A percentile compares a stretch with the other conserved stretches of the same genome.
Conservation (phyloP, 179 eudicot genomes). For the Actinidia chinensis region DNA sequence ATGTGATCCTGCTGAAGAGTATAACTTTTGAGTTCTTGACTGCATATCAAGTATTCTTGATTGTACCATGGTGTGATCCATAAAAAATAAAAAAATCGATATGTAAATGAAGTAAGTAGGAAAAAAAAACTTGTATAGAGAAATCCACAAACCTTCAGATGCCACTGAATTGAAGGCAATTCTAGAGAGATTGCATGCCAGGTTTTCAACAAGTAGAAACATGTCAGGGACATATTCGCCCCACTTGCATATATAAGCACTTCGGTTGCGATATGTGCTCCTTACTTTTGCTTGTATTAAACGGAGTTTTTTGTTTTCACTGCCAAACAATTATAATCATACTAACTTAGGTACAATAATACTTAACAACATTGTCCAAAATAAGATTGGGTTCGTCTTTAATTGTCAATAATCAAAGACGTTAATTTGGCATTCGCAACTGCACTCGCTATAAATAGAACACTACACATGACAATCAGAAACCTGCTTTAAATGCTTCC, state of each 20-base stretch:
- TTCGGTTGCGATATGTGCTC: conserved; percentile 56
- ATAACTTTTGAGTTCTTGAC: background rate
- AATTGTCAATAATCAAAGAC: background rate
- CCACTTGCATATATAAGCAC: conserved; percentile 67
- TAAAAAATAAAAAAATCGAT: background rate
- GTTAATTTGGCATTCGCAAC: too few relatives aligned
- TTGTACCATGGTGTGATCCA: background rate
- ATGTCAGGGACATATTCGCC: conserved; percentile 68
- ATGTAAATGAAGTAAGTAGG: background rate
- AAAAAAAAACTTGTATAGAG: too few relatives aligned
- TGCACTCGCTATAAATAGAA: background rate
- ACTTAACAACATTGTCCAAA: background rate
- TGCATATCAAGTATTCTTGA: background rate
- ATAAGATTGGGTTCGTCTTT: background rate
- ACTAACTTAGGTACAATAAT: background rate
- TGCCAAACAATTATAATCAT: conserved; percentile 29
- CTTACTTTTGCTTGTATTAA: conserved; percentile 65
- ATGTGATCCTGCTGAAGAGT: background rate
- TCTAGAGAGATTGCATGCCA: conserved; percentile 60
- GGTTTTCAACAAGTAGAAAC: conserved; percentile 74
- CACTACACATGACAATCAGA: background rate
- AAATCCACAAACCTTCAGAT: conserved; percentile 60
- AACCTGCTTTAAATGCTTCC: background rate
- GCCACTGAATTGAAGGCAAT: conserved; percentile 41
- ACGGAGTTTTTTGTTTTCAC: conserved; percentile 74